A percentile compares a stretch with the other conserved stretches of the same genome.
Conservation (phyloP, 805 yeast genomes). For the Metschnikowia kofuensis region DNA sequence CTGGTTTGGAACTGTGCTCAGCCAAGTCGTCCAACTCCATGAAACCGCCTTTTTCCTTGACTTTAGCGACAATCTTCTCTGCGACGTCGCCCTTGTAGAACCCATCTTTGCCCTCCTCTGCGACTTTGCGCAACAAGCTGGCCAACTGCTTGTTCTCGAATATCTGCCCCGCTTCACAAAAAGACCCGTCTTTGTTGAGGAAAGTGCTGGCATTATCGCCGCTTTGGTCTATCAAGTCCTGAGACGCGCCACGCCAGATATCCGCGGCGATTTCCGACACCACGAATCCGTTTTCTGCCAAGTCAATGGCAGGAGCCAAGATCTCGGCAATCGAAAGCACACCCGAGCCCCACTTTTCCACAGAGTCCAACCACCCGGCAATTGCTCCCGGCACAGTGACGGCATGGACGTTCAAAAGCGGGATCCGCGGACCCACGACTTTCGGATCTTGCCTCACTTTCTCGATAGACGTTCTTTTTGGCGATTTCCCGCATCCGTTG, state of each 20-base stretch:
- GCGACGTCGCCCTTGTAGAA: conserved; percentile 75
- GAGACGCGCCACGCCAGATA: conserved; percentile 45
- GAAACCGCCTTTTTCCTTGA: conserved; percentile 53
- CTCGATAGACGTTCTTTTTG: conserved; percentile 48
- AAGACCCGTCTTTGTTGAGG: conserved; percentile 14
- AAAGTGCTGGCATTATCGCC: conserved; percentile 22
- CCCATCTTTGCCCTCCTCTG: conserved; percentile 56
- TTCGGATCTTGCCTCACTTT: conserved; percentile 36
- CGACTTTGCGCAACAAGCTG: conserved; percentile 48
- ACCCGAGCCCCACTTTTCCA: conserved; percentile 70
- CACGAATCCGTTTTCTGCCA: conserved; percentile 68
- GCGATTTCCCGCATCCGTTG: conserved; percentile 76
- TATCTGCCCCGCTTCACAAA: conserved; percentile 29
- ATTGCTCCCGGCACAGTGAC: conserved; percentile 78
- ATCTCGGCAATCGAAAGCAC: conserved; percentile 57
- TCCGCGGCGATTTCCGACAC: conserved; percentile 57
- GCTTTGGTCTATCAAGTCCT: conserved; percentile 37
- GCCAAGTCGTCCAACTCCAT: conserved; percentile 54
- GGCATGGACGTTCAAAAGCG: conserved; percentile 50
- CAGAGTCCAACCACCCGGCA: conserved; percentile 75
- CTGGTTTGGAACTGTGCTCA: conserved; percentile 56
- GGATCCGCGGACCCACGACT: conserved; percentile 38
- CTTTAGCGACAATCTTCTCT: conserved; percentile 54
- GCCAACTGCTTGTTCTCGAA: conserved; percentile 55
- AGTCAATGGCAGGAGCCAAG: conserved; percentile 60